Percentiles rank a stretch among this genome's conserved stretches.
These are phyloP conservation scores for Lactifluus echinatus DNA, from an alignment of 768 basidiomycete genomes.

Conservation along the genomic window DNA sequence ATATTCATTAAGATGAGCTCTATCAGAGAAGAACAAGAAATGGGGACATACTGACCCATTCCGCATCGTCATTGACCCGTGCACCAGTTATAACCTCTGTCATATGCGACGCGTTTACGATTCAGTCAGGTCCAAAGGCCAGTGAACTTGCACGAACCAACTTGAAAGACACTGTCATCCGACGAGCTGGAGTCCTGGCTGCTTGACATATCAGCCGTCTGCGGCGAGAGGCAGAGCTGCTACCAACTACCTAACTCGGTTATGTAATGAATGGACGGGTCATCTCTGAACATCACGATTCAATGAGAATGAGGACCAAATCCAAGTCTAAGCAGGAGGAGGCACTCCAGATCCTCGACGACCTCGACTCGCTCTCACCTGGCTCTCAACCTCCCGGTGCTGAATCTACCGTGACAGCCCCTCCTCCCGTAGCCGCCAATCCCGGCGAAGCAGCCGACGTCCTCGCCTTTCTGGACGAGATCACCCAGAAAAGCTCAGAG, in stretches of 20 bases:
- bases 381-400: constrained; percentile 21
- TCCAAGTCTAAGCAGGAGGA: constrained; percentile 79
- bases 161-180: constrained; percentile 22
- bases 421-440: constrained; percentile 27
- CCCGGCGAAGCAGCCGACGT: constrained; percentile 74
- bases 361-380: constrained; percentile 69
- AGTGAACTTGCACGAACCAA: constrained; percentile 21
- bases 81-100: constrained; percentile 56
- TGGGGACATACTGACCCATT: constrained; percentile 43
- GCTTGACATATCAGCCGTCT: neutral
- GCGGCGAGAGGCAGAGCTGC: neutral
- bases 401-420: constrained; percentile 17
- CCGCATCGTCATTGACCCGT: constrained; percentile 38
- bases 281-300: too few relatives aligned
- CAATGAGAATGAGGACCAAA: constrained; percentile 33
- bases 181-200: neutral
- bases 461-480: constrained; percentile 89
- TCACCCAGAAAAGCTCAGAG: constrained; percentile 84
- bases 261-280: too few relatives aligned
- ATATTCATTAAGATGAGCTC: neutral
- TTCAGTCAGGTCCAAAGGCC: neutral
- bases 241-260: too few relatives aligned
- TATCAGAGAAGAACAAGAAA: neutral
- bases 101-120: neutral
- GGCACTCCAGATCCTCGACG: constrained; percentile 87